Evolutionary conservation across 106 monocot genomes (phyloP).

Genomic region (Vanilla planifolia): DNA sequence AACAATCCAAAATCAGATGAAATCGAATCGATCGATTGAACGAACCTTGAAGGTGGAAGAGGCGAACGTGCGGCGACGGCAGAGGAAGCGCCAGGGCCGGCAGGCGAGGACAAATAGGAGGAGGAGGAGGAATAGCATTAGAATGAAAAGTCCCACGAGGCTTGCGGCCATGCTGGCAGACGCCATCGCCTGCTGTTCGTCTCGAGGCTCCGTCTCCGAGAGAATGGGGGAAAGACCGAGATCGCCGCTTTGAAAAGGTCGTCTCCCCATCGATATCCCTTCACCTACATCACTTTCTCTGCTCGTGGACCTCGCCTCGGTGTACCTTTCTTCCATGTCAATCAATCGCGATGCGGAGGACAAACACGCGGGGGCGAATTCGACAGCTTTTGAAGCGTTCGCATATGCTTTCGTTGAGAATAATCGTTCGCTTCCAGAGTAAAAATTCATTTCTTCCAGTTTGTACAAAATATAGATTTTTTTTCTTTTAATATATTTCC

Average conservation of each 20-base stretch:
- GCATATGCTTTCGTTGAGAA: too few relatives aligned
- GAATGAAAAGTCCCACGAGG: conserved; percentile 1
- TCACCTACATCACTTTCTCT: not conserved
- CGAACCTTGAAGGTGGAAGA: conserved; percentile 4
- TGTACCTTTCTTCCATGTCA: too few relatives aligned
- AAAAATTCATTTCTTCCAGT: too few relatives aligned
- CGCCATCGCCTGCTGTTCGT: not conserved
- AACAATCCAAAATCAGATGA: not conserved
- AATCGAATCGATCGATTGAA: not conserved
- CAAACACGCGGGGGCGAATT: too few relatives aligned
- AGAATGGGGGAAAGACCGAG: conserved; percentile 4
- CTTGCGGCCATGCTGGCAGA: conserved; percentile 6
- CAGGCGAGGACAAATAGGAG: conserved; percentile 19
- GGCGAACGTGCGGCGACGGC: not conserved
- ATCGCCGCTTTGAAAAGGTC: conserved; percentile 23
- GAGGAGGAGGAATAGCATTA: conserved; percentile 22
- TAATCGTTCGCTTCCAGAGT: too few relatives aligned
- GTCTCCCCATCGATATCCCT: not conserved
- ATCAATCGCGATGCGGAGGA: too few relatives aligned
- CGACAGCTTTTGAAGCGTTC: too few relatives aligned
- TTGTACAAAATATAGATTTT: too few relatives aligned
- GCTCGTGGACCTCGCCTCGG: too few relatives aligned
- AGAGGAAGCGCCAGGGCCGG: conserved; percentile 34
- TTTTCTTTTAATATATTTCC: too few relatives aligned
- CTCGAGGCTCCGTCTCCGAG: not conserved